Conservation (phyloP, 176 grass and related monocot species). For the Paspalum vaginatum region DNA sequence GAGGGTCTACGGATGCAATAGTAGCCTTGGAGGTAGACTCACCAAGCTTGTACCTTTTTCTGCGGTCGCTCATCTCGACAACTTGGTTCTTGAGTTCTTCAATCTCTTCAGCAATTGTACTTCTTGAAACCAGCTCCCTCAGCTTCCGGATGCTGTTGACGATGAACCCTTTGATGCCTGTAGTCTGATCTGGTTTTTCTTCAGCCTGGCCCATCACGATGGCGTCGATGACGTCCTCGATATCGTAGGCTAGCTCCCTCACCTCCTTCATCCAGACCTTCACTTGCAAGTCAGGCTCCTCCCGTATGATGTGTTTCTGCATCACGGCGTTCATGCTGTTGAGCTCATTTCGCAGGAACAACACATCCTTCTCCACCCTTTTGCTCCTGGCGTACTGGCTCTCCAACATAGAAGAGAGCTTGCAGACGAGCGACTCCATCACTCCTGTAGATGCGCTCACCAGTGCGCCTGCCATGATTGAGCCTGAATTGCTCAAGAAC, state of each 20-base stretch:
- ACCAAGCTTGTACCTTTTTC: slow-evolving; percentile 33
- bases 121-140: background rate
- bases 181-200: background rate
- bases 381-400: background rate
- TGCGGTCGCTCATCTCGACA: background rate
- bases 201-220: background rate
- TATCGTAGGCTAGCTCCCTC: slow-evolving; percentile 27
- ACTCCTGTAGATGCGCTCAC: slow-evolving; percentile 8
- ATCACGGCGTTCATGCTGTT: slow-evolving; percentile 11
- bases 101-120: slow-evolving; percentile 6
- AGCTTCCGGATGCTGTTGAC: background rate
- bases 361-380: slow-evolving; percentile 11
- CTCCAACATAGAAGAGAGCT: background rate
- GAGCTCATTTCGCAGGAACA: slow-evolving; percentile 20
- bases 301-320: background rate
- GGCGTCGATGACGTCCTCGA: slow-evolving; percentile 28
- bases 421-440: background rate
- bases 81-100: background rate
- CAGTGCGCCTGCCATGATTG: background rate
- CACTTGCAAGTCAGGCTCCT: background rate
- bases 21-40: background rate
- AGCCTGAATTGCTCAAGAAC: background rate
- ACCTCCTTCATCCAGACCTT: slow-evolving; percentile 17
- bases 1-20: background rate
- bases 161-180: slow-evolving; percentile 6